Evolutionary conservation across 345 rosid genomes (phyloP).

Genomic region (Gynandropsis gynandra): DNA sequence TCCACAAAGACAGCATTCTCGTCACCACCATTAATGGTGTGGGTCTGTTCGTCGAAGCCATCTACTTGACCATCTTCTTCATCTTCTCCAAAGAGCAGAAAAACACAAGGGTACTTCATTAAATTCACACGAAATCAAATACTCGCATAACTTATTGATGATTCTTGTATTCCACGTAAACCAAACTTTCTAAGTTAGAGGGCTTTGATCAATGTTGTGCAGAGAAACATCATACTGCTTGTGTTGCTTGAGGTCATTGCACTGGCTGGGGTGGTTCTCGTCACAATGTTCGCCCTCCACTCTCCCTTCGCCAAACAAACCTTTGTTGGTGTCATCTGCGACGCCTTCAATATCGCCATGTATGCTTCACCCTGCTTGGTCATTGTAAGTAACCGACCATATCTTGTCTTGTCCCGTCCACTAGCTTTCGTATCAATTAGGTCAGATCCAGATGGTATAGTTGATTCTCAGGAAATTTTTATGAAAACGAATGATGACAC

Average conservation of each 20-base stretch:
- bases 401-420: no score
- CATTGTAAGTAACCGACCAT: constrained; percentile 43
- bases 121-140: not conserved
- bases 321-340: constrained; percentile 47
- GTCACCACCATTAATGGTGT: no score
- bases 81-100: constrained; percentile 17
- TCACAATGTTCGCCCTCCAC: constrained; percentile 17
- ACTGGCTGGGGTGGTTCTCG: not conserved
- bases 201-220: constrained; percentile 5
- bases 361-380: constrained; percentile 41
- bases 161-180: not conserved
- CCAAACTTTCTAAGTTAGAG: no score
- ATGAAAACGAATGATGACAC: no score
- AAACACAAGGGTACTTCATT: constrained; percentile 25
- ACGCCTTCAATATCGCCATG: constrained; percentile 40
- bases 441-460: no score
- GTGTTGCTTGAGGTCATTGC: constrained; percentile 12
- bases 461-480: no score
- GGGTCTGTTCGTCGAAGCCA: no score
- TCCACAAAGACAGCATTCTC: no score
- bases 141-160: no score
- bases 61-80: no score
- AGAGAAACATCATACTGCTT: constrained; percentile 21
- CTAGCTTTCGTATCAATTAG: no score
- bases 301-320: constrained; percentile 17